Evolutionary conservation across 2,329 filamentous ascomycete genomes (phyloP).

Genomic region (Sclerotinia glacialis): DNA sequence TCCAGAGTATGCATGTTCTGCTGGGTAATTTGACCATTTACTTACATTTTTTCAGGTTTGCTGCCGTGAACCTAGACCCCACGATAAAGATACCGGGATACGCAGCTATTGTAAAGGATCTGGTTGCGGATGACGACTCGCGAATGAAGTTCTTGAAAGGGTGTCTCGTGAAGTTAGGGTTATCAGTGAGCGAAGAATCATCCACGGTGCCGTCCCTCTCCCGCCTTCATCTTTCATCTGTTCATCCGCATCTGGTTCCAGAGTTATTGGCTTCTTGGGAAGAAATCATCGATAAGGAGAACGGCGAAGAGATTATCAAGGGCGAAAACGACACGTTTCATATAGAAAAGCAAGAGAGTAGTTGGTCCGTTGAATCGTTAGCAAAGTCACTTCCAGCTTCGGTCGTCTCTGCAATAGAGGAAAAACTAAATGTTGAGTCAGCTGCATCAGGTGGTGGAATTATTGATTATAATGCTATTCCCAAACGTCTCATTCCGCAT

Average conservation of each 20-base stretch:
- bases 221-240: conserved; percentile 74
- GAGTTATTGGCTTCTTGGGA: conserved; percentile 65
- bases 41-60: conserved; percentile 61
- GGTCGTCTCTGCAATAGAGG: conserved; percentile 22
- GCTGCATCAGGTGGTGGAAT: conserved; percentile 53
- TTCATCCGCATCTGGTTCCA: conserved; percentile 60
- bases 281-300: conserved; percentile 64
- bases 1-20: conserved; percentile 66
- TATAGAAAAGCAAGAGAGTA: conserved; percentile 63
- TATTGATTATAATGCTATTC: conserved; percentile 69
- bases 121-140: conserved; percentile 66
- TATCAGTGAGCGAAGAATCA: conserved; percentile 71
- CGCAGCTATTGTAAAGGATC: conserved; percentile 61
- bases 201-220: conserved; percentile 75
- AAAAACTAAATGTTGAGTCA: conserved; percentile 41
- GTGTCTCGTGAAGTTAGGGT: conserved; percentile 73
- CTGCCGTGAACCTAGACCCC: conserved; percentile 70
- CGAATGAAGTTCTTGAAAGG: conserved; percentile 75
- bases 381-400: conserved; percentile 48
- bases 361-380: conserved; percentile 57
- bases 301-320: conserved; percentile 68
- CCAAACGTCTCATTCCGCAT: conserved; percentile 74
- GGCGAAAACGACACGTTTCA: conserved; percentile 82
- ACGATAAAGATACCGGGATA: conserved; percentile 68
- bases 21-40: not conserved